A percentile compares a stretch with the other conserved stretches of the same genome.
These are phyloP conservation scores for Podospora tetraspora DNA, from an alignment of 495 filamentous ascomycete genomes.

Conservation along the genomic window DNA sequence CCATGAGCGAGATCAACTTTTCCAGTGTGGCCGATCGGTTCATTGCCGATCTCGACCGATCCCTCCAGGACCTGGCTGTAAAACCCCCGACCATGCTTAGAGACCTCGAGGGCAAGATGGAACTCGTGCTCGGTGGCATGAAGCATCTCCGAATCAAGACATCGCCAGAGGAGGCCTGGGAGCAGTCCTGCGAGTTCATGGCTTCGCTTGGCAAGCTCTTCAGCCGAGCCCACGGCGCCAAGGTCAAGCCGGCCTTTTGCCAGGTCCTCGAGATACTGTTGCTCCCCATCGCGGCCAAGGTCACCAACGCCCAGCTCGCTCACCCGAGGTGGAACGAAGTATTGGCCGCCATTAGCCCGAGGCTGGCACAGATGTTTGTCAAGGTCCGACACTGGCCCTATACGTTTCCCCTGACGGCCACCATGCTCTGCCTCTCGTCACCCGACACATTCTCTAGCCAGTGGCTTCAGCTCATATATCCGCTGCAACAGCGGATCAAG, in stretches of 20 bases:
- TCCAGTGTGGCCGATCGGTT: conserved; percentile 76
- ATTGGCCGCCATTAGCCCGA: conserved; percentile 65
- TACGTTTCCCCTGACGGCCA: conserved; percentile 77
- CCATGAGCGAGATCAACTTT: conserved; percentile 92
- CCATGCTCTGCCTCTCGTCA: conserved; percentile 80
- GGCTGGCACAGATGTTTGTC: conserved; percentile 71
- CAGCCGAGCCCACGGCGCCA: conserved; percentile 73
- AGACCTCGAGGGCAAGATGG: conserved; percentile 72
- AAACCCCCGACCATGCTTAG: conserved; percentile 52
- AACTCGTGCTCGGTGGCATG: conserved; percentile 85
- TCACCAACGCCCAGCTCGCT: conserved; percentile 64
- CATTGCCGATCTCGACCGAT: conserved; percentile 68
- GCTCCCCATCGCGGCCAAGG: conserved; percentile 78
- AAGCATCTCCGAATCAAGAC: conserved; percentile 72
- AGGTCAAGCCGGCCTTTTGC: conserved; percentile 90
- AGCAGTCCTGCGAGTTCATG: conserved; percentile 84
- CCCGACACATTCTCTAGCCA: conserved; percentile 75
- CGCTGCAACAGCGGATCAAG: conserved; percentile 71
- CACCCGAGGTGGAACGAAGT: conserved; percentile 82
- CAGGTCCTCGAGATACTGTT: conserved; percentile 81
- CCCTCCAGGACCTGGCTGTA: conserved; percentile 63
- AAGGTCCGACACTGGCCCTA: conserved; percentile 89
- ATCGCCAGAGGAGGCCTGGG: conserved; percentile 69
- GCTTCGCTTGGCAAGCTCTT: conserved; percentile 74
- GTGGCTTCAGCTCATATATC: conserved; percentile 75